phyloP scores from a whole-genome alignment of 345 rosid genomes.

The Arabidopsis arenosa region DNA sequence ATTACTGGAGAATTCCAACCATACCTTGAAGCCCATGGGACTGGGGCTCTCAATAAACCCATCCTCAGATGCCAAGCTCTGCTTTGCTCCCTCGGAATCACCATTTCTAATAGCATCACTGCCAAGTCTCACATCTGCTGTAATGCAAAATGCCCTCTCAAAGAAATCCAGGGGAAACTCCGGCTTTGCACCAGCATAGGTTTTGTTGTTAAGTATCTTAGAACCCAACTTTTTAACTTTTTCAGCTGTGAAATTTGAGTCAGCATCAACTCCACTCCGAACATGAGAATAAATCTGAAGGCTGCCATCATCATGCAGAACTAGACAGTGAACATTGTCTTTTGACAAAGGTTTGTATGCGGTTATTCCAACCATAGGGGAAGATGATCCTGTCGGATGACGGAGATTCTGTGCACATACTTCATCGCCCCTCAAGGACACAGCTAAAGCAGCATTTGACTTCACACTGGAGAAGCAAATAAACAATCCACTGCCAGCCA shows the following conservation, averaged over 20 bases:
- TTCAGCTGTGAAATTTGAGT: conserved; percentile 71
- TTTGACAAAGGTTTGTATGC: conserved; percentile 95
- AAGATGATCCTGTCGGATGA: conserved; percentile 79
- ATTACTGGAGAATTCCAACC: conserved; percentile 1
- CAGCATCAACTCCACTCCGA: conserved; percentile 65
- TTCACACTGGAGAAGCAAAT: conserved; percentile 79
- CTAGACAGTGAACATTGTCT: conserved; percentile 90
- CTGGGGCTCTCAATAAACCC: conserved; percentile 92
- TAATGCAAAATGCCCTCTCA: conserved; percentile 91
- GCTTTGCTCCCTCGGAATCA: conserved; percentile 94
- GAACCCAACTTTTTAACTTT: conserved; percentile 86
- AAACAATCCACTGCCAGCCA: conserved; percentile 77
- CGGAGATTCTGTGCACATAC: conserved; percentile 79
- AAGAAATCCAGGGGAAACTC: conserved; percentile 98
- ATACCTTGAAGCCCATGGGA: conserved; percentile 91
- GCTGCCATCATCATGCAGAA: conserved; percentile 98
- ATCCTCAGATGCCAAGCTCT: conserved; percentile 87
- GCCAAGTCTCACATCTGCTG: conserved; percentile 88
- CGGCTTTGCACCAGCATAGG: conserved; percentile 77
- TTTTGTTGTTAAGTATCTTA: conserved; percentile 83
- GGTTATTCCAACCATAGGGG: conserved; percentile 87
- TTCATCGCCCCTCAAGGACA: conserved; percentile 65
- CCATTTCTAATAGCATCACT: conserved; percentile 94
- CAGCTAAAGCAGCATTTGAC: conserved; percentile 75
- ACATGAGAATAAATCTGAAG: conserved; percentile 88